Evolutionary conservation across 148 eudicot genomes (phyloP).

Genomic region (Beta vulgaris): DNA sequence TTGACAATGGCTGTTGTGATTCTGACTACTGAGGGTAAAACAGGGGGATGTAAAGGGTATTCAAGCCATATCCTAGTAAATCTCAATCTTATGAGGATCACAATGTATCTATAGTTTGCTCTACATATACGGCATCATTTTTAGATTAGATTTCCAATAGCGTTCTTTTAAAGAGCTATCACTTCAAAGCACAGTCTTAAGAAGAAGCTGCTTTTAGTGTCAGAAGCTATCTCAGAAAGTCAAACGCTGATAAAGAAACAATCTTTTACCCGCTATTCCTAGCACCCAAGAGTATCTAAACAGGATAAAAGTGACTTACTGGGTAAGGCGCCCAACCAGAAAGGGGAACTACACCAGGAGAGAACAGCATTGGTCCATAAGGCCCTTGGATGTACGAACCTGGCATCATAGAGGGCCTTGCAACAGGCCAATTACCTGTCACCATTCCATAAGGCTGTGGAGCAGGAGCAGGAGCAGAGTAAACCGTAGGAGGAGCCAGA

Average conservation of each 20-base stretch:
- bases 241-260: not conserved
- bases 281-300: not conserved
- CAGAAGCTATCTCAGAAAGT: not conserved
- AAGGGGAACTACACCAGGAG: constrained; percentile 78
- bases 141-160: no score
- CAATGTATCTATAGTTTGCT: no score
- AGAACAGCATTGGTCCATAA: constrained; percentile 62
- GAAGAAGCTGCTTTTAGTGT: not conserved
- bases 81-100: no score
- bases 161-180: no score
- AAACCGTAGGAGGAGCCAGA: constrained; percentile 40
- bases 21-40: no score
- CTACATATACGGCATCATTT: no score
- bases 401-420: constrained; percentile 65
- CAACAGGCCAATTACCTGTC: constrained; percentile 68
- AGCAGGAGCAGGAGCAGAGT: constrained; percentile 47
- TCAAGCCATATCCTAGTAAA: no score
- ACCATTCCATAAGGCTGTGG: constrained; percentile 73
- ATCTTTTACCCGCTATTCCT: not conserved
- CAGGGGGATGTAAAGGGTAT: no score
- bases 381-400: constrained; percentile 73
- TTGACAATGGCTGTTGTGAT: no score
- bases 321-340: constrained; percentile 83
- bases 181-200: no score
- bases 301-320: constrained; percentile 38